Conservation (phyloP, 2,329 filamentous ascomycete genomes). For the Colletotrichum godetiae region DNA sequence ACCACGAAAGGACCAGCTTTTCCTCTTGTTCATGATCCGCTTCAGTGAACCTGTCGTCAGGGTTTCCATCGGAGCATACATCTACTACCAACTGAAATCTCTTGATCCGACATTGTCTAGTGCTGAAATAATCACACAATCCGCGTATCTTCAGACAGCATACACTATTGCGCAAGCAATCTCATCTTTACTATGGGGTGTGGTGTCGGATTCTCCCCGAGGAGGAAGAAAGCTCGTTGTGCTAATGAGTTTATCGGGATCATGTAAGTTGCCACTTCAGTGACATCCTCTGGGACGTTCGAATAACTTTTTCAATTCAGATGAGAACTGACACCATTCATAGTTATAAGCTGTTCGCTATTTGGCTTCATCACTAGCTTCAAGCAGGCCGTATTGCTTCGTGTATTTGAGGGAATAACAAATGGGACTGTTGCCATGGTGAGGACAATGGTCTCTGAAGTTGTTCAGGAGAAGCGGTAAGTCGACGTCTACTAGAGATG, state of each 20-base stretch:
- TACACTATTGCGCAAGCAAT: constrained; percentile 17
- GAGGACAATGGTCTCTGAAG: constrained; percentile 22
- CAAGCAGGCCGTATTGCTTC: constrained; percentile 15
- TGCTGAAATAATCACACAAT: constrained; percentile 3
- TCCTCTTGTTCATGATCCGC: neutral
- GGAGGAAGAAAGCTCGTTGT: constrained; percentile 19
- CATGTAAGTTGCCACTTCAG: neutral
- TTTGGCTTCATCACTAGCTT: constrained; percentile 27
- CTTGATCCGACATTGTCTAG: constrained; percentile 11
- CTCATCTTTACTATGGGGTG: constrained; percentile 7
- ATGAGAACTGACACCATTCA: too few species aligned
- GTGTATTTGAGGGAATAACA: constrained; percentile 1
- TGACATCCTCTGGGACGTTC: too few species aligned
- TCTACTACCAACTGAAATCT: constrained; percentile 22
- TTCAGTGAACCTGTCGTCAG: neutral
- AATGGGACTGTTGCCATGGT: constrained; percentile 19
- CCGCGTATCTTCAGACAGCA: constrained; percentile 15
- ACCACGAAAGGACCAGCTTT: neutral
- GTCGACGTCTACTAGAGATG: neutral
- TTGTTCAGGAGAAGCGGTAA: constrained; percentile 9
- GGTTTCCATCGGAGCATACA: neutral
- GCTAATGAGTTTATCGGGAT: neutral
- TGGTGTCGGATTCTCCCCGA: constrained; percentile 1
- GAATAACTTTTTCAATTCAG: too few species aligned
- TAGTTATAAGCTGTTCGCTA: constrained; percentile 3